Evolutionary conservation across 2,329 filamentous ascomycete genomes (phyloP).

Genomic region (Epichloe gansuensis): DNA sequence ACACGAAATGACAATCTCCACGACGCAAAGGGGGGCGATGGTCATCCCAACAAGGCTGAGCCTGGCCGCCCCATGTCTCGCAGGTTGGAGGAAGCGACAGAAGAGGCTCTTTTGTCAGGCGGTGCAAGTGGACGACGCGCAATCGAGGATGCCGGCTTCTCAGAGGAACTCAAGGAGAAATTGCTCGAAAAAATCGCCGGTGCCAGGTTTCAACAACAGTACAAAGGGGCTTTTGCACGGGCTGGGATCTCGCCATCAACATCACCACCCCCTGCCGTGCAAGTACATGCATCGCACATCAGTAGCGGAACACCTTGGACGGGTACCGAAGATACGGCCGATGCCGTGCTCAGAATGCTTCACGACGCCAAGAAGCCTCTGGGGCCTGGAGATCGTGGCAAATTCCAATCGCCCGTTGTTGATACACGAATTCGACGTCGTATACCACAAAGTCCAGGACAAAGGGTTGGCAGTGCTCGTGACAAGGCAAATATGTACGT

Average conservation of each 20-base stretch:
- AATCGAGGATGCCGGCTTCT: constrained; percentile 50
- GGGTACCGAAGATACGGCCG: constrained; percentile 60
- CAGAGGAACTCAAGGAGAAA: constrained; percentile 46
- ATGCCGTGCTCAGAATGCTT: constrained; percentile 73
- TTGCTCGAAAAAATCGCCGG: constrained; percentile 44
- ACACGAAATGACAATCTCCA: not conserved
- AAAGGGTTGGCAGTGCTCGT: constrained; percentile 39
- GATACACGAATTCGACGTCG: constrained; percentile 37
- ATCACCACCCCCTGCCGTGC: constrained; percentile 47
- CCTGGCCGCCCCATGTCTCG: constrained; percentile 39
- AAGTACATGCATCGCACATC: constrained; percentile 51
- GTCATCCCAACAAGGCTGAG: constrained; percentile 6
- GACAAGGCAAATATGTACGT: constrained; percentile 44
- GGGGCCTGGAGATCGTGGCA: constrained; percentile 32
- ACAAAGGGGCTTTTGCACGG: constrained; percentile 35
- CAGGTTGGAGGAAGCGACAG: constrained; percentile 48
- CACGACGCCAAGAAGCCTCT: constrained; percentile 67
- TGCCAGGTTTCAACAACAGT: constrained; percentile 39
- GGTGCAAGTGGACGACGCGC: constrained; percentile 47
- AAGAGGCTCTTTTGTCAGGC: constrained; percentile 46
- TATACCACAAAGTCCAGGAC: constrained; percentile 27
- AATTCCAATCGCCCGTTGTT: constrained; percentile 33
- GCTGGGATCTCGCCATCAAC: constrained; percentile 36
- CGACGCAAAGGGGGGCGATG: not conserved
- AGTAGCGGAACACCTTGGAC: constrained; percentile 57